Conservation (phyloP, 768 basidiomycete species). For the Phaffia australis region DNA sequence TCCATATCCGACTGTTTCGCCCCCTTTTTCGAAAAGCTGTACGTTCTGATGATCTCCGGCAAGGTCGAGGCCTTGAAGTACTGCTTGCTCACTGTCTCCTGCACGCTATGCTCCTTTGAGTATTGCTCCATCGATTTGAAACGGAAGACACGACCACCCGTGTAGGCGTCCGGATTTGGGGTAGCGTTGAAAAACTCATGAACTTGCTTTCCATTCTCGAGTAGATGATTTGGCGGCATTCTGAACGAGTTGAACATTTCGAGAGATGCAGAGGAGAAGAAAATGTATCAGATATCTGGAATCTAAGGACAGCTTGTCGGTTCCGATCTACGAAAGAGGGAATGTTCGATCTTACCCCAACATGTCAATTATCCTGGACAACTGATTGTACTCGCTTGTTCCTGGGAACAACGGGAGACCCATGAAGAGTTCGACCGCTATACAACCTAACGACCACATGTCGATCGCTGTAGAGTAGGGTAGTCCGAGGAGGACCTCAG, state of each 20-base stretch:
- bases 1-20: constrained; percentile 69
- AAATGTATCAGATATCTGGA: neutral
- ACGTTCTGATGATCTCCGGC: constrained; percentile 90
- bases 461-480: constrained; percentile 92
- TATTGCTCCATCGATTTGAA: constrained; percentile 91
- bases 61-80: constrained; percentile 92
- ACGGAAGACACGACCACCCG: constrained; percentile 17
- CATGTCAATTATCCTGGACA: constrained; percentile 95
- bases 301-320: neutral
- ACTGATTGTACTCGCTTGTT: constrained; percentile 97
- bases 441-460: constrained; percentile 99
- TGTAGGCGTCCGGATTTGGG: neutral
- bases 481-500: constrained; percentile 89
- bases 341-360: constrained; percentile 59
- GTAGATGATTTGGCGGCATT: constrained; percentile 79
- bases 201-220: constrained; percentile 92
- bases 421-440: constrained; percentile 94
- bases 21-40: constrained; percentile 79
- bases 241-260: constrained; percentile 40
- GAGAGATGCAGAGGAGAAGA: neutral
- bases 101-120: constrained; percentile 82
- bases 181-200: constrained; percentile 64
- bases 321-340: neutral
- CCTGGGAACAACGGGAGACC: constrained; percentile 95
- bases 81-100: constrained; percentile 97